Conservation (phyloP, 2,329 filamentous ascomycete species). For the Dactylonectria estremocensis region DNA sequence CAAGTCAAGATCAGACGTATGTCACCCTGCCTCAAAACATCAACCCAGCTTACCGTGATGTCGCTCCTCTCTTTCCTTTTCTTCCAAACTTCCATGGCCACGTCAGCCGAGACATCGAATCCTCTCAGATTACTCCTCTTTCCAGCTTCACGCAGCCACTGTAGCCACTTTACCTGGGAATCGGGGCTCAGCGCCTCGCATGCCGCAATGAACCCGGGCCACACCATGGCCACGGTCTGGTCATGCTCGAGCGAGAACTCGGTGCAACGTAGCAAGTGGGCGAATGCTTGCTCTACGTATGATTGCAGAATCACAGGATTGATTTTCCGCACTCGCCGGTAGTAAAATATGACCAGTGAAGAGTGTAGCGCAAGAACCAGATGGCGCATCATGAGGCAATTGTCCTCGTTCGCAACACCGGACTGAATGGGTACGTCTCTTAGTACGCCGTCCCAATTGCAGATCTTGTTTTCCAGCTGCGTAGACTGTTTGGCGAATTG, state of each 20-base stretch:
- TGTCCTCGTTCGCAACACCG: background rate
- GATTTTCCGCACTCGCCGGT: background rate
- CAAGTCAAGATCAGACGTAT: background rate
- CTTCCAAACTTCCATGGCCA: background rate
- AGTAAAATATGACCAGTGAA: background rate
- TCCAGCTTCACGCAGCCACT: background rate
- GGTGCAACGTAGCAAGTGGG: background rate
- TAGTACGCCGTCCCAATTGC: background rate
- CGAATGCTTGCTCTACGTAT: background rate
- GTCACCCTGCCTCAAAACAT: background rate
- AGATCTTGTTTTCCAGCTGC: background rate
- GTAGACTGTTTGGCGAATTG: background rate
- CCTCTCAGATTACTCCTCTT: background rate
- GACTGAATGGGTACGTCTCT: background rate
- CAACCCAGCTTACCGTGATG: background rate
- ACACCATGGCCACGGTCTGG: background rate
- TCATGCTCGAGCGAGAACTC: background rate
- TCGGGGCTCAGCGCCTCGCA: background rate
- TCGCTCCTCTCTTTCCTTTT: background rate
- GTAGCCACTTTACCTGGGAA: background rate
- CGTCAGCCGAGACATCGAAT: background rate
- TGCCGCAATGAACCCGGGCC: background rate
- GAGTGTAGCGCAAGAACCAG: background rate
- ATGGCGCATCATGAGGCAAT: background rate
- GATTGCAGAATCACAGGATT: background rate